phyloP scores from a whole-genome alignment of 176 grass and related monocot species.

The Triticum timopheevii region DNA sequence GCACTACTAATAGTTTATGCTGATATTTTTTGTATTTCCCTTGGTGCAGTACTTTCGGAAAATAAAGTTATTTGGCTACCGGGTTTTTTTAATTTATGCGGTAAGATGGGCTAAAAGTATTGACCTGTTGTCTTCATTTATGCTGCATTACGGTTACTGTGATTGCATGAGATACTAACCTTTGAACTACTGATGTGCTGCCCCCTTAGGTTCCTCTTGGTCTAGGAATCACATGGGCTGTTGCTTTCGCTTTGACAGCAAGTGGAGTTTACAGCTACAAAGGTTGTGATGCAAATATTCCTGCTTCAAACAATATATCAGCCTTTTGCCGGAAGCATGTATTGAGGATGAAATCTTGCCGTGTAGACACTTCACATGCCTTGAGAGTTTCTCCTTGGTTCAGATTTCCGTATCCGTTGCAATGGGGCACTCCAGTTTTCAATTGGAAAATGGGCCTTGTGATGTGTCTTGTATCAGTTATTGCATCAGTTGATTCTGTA shows the following conservation, averaged over 20 bases:
- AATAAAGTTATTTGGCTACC: slow-evolving; percentile 91
- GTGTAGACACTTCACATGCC: slow-evolving; percentile 78
- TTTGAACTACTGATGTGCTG: slow-evolving; percentile 12
- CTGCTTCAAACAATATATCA: slow-evolving; percentile 81
- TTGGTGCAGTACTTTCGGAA: slow-evolving; percentile 87
- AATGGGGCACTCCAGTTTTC: slow-evolving; percentile 96
- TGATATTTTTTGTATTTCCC: slow-evolving; percentile 36
- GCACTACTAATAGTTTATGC: neutral
- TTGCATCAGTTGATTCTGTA: slow-evolving; percentile 94
- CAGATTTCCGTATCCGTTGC: slow-evolving; percentile 89
- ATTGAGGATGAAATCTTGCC: slow-evolving; percentile 80
- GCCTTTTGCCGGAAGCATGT: slow-evolving; percentile 88
- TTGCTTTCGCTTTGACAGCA: slow-evolving; percentile 88
- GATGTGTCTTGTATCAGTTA: slow-evolving; percentile 88
- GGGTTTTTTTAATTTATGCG: slow-evolving; percentile 89
- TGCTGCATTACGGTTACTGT: slow-evolving; percentile 11
- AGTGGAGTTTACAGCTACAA: slow-evolving; percentile 83
- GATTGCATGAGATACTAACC: slow-evolving; percentile 21
- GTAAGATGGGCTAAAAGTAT: slow-evolving; percentile 39
- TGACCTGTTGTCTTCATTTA: slow-evolving; percentile 3
- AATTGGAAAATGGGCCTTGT: slow-evolving; percentile 91
- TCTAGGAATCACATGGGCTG: slow-evolving; percentile 89
- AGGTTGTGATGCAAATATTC: slow-evolving; percentile 81
- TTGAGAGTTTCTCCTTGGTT: slow-evolving; percentile 94
- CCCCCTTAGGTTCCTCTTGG: slow-evolving; percentile 76